Percentiles rank a stretch among this genome's conserved stretches.
phyloP scores from a whole-genome alignment of 202 grass and related monocot species.

The Panicum hallii region DNA sequence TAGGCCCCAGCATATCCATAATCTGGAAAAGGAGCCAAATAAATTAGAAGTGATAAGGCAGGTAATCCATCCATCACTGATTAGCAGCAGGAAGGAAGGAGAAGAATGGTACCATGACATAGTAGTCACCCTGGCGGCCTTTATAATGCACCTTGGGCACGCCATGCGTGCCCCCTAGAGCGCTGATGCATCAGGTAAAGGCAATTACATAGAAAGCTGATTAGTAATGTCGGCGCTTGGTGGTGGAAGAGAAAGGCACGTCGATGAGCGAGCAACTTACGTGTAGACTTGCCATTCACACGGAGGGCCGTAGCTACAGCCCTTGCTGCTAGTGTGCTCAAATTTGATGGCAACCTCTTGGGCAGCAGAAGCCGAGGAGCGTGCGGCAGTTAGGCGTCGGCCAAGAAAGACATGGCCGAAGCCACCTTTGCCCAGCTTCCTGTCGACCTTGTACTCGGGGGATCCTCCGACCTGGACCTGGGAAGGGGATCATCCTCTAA shows the following conservation, averaged over 20 bases:
- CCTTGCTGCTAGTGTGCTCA: constrained; percentile 79
- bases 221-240: not conserved
- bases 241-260: not conserved
- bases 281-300: constrained; percentile 78
- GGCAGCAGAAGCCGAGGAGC: constrained; percentile 52
- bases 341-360: constrained; percentile 88
- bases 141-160: constrained; percentile 87
- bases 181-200: constrained; percentile 39
- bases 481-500: not conserved
- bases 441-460: constrained; percentile 74
- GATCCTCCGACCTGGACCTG: constrained; percentile 88
- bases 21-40: constrained; percentile 49
- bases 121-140: constrained; percentile 82
- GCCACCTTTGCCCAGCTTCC: constrained; percentile 85
- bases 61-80: not conserved
- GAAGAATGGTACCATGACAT: constrained; percentile 70
- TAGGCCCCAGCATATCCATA: constrained; percentile 89
- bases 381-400: constrained; percentile 55
- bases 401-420: constrained; percentile 90
- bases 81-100: not conserved
- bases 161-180: constrained; percentile 72
- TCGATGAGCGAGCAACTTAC: constrained; percentile 35
- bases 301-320: constrained; percentile 75
- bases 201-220: constrained; percentile 16
- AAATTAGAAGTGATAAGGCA: not conserved